Evolutionary conservation across 139 green algal species (phyloP).

Genomic region (Tetraselmis striata): DNA sequence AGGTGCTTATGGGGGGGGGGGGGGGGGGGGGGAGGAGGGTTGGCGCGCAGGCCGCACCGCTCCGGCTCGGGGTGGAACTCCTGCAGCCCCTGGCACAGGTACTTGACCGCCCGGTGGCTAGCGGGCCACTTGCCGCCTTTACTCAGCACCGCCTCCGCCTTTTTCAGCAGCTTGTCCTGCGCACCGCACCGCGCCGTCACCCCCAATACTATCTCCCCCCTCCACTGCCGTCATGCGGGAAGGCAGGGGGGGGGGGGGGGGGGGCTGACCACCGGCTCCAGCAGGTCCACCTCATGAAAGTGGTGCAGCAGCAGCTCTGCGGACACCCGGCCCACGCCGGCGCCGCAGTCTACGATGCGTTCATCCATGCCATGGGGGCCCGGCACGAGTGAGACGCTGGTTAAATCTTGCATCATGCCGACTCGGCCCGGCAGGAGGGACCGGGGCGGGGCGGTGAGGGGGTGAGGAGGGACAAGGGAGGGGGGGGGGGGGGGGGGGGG

Average conservation of each 20-base stretch:
- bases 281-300: conserved; percentile 84
- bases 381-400: neutral
- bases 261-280: conserved; percentile 47
- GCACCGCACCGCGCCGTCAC: too few relatives aligned
- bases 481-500: neutral
- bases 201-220: too few relatives aligned
- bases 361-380: neutral
- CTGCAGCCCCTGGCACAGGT: conserved; percentile 31
- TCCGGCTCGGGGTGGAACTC: conserved; percentile 16
- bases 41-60: too few relatives aligned
- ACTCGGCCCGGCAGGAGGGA: too few relatives aligned
- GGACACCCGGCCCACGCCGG: conserved; percentile 83
- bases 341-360: conserved; percentile 74
- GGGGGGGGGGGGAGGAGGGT: too few relatives aligned
- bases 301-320: conserved; percentile 78
- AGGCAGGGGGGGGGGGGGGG: too few relatives aligned
- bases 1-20: too few relatives aligned
- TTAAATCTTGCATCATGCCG: too few relatives aligned
- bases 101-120: conserved; percentile 19
- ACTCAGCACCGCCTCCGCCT: neutral
- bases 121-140: conserved; percentile 2
- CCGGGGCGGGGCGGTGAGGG: neutral
- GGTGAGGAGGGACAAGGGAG: too few relatives aligned
- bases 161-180: conserved; percentile 10
- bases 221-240: too few relatives aligned